Base-by-base conservation (phyloP, 208 protist species). In the Leishmania arabica region DNA sequence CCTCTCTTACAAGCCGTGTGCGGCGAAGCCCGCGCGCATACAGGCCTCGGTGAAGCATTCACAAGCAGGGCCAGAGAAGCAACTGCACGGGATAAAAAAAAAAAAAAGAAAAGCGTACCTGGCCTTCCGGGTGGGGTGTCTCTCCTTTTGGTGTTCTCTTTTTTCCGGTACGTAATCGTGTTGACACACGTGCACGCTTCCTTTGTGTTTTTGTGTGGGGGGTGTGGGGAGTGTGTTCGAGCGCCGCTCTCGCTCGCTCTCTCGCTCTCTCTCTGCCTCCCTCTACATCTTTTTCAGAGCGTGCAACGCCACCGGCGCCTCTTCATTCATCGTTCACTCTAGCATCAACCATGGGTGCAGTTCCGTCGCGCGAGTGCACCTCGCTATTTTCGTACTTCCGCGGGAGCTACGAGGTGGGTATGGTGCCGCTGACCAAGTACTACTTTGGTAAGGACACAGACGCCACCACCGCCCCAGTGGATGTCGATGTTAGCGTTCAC, bases 361-460 rank as follows among this genome's bases (percentile, higher is more conserved):
- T 82, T 45, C 93, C 93, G 5, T 97, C 93, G 17, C 84, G 82
- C 37, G 91, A 97, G 78, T 83, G 79, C 27, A 88, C 84, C 42
- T 88, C 86, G 27, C 84, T 97, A n/a, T 97, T 95, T 79, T 97
- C 93, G 34, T 95, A 95, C 83, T 95, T 97, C 84, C 80, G 93
- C 45, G 93, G 93, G 24, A 97, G 87, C 51, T 97, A 97, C 83
- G 93, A 97, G 81, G 90, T 94, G 74, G 91, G 93, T 5, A 91
- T 97, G 75, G 91, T 97, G 78, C 93, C 93, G 4, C 86, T 97
- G 49, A 95, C 93, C 0, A 89, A 90, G 62, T 82, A 88, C 51
- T 95, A 94, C 71, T 97, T 97, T 81, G 93, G 91, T 47, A 70
- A 54, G 1, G 84, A 86, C 40, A 42, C 60, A 3, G 84, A 84